Percentiles rank a stretch among this genome's conserved stretches.
Conservation (phyloP, 805 yeast species). For the Ogataea henricii region DNA sequence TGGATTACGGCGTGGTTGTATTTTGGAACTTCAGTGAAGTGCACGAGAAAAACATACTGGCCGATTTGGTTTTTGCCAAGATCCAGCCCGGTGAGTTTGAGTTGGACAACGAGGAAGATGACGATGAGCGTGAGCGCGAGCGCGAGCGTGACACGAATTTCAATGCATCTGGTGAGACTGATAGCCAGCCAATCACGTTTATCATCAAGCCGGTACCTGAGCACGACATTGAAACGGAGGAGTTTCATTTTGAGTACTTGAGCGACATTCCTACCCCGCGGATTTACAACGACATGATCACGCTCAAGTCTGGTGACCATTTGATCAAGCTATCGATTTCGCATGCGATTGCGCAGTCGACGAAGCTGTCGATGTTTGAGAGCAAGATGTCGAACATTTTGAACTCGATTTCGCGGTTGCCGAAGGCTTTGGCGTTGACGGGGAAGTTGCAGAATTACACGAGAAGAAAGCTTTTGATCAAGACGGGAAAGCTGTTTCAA, state of each 20-base stretch:
- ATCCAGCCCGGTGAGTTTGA: constrained; percentile 45
- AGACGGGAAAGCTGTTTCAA: constrained; percentile 88
- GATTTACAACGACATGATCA: constrained; percentile 92
- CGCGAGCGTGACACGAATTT: no score
- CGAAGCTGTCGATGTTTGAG: constrained; percentile 88
- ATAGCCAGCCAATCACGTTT: constrained; percentile 41
- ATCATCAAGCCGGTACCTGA: constrained; percentile 77
- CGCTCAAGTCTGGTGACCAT: constrained; percentile 88
- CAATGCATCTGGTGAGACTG: no score
- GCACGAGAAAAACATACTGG: constrained; percentile 91
- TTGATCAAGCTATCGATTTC: constrained; percentile 89
- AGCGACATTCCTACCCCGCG: constrained; percentile 52
- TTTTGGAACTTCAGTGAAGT: constrained; percentile 95
- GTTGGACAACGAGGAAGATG: constrained; percentile 40
- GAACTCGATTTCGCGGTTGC: constrained; percentile 83
- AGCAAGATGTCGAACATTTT: constrained; percentile 84
- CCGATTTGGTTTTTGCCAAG: constrained; percentile 79
- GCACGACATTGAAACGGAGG: constrained; percentile 92
- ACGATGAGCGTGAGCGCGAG: constrained; percentile 27
- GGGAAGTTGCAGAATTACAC: constrained; percentile 80
- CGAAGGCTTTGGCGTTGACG: constrained; percentile 85
- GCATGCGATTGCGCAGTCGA: constrained; percentile 95
- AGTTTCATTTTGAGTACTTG: constrained; percentile 70
- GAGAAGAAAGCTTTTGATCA: constrained; percentile 79
- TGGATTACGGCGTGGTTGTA: constrained; percentile 94